These are phyloP conservation scores for Myxozyma melibiosi DNA, from an alignment of 805 yeast species.

Conservation along the genomic window DNA sequence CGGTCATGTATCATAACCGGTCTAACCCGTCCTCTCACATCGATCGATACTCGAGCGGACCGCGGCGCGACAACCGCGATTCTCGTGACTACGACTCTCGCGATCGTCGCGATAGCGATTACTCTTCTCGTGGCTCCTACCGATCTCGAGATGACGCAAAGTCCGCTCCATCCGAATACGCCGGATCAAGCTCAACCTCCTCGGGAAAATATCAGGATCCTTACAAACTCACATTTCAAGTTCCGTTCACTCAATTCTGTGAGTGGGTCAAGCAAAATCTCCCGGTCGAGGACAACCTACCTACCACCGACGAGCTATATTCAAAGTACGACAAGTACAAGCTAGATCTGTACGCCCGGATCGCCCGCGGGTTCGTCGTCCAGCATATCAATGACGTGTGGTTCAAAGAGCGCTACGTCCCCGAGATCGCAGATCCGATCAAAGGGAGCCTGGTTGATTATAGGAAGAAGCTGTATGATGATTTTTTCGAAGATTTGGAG, in stretches of 20 bases:
- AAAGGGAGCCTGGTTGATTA: slow-evolving; percentile 2
- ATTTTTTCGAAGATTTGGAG: slow-evolving; percentile 24
- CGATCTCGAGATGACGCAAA: background rate
- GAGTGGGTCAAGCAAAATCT: slow-evolving; percentile 24
- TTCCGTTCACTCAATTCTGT: slow-evolving; percentile 25
- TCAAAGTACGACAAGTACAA: slow-evolving; percentile 26
- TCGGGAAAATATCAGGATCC: slow-evolving; percentile 23
- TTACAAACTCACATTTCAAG: slow-evolving; percentile 14
- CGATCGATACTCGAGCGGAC: slow-evolving; percentile 12
- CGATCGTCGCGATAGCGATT: slow-evolving; percentile 19
- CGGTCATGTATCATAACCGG: slow-evolving; percentile 3
- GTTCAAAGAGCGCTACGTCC: slow-evolving; percentile 32
- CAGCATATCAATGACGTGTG: slow-evolving; percentile 30
- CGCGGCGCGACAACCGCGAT: slow-evolving; percentile 1
- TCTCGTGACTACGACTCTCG: background rate
- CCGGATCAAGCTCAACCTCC: background rate
- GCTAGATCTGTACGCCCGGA: slow-evolving; percentile 28
- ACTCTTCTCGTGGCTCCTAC: slow-evolving; percentile 4
- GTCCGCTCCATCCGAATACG: background rate
- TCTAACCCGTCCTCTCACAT: background rate
- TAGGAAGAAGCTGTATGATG: slow-evolving; percentile 11
- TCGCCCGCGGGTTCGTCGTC: slow-evolving; percentile 32
- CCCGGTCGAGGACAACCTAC: slow-evolving; percentile 2
- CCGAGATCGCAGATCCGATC: background rate
- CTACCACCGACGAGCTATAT: slow-evolving; percentile 3